phyloP scores from a whole-genome alignment of 768 basidiomycete species.

The Heimioporus sp. region DNA sequence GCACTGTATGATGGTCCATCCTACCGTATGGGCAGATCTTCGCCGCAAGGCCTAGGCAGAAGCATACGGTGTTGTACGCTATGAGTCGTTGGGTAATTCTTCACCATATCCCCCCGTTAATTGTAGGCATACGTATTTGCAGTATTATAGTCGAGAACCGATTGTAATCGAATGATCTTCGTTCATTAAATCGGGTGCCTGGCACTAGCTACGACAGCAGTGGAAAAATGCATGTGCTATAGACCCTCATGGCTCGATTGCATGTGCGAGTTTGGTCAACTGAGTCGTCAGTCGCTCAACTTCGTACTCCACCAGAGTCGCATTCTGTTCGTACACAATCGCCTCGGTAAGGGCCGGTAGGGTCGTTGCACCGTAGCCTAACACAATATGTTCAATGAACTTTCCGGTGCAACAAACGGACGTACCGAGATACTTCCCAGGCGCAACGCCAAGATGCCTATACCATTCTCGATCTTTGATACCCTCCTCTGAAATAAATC shows the following conservation, averaged over 20 bases:
- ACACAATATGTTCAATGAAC: neutral
- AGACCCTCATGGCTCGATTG: conserved; percentile 17
- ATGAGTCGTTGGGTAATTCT: neutral
- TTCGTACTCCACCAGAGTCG: conserved; percentile 59
- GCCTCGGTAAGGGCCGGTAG: conserved; percentile 80
- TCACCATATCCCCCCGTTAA: conserved; percentile 13
- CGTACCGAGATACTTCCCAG: conserved; percentile 81
- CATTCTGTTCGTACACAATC: conserved; percentile 65
- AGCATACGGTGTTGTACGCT: neutral
- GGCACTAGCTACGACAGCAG: too few relatives aligned
- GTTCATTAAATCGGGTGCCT: too few relatives aligned
- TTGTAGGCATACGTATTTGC: conserved; percentile 6
- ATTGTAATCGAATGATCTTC: neutral
- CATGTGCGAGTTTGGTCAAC: conserved; percentile 50
- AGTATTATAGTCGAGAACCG: conserved; percentile 4
- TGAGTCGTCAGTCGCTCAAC: conserved; percentile 51
- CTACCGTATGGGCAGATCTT: conserved; percentile 46
- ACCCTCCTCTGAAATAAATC: conserved; percentile 76
- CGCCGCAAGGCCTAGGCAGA: conserved; percentile 19
- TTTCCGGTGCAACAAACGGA: neutral
- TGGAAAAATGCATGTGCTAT: too few relatives aligned
- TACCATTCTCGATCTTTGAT: conserved; percentile 86
- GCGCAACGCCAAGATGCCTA: conserved; percentile 79
- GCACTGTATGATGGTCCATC: conserved; percentile 51
- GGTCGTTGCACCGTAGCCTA: conserved; percentile 83